phyloP scores from a whole-genome alignment of 2,329 filamentous ascomycete genomes.

The Dactylellina drechsleri region DNA sequence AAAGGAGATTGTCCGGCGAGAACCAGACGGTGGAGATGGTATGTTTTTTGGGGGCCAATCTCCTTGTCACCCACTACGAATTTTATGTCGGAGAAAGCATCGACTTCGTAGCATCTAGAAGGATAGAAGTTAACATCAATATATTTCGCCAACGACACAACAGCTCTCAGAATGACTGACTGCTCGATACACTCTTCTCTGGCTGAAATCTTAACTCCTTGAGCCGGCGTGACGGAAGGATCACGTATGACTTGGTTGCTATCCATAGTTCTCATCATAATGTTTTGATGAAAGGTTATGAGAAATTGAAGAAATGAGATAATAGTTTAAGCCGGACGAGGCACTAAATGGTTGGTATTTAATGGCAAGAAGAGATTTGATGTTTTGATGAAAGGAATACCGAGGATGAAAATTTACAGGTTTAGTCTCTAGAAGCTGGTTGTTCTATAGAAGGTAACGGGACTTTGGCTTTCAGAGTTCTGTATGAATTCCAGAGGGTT shows the following conservation, averaged over 20 bases:
- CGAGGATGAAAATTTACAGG: too few species aligned
- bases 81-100: conserved; percentile 27
- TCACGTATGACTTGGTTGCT: background rate
- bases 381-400: too few species aligned
- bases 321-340: too few species aligned
- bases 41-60: background rate
- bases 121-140: conserved; percentile 1
- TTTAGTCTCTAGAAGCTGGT: too few species aligned
- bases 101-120: conserved; percentile 24
- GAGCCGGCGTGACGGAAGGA: background rate
- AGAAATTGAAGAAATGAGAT: too few species aligned
- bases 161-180: conserved; percentile 4
- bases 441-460: too few species aligned
- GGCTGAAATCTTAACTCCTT: background rate
- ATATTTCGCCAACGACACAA: background rate
- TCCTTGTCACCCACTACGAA: conserved; percentile 12
- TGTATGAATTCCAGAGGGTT: too few species aligned
- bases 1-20: conserved; percentile 26
- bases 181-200: conserved; percentile 35
- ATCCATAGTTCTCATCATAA: too few species aligned
- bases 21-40: conserved; percentile 29
- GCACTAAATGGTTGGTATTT: too few species aligned
- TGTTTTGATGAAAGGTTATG: too few species aligned
- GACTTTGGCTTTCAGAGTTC: too few species aligned
- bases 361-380: too few species aligned